Evolutionary conservation across 192 early-diverging fungal genomes (phyloP).

Genomic region (Rhizoclosmatium globosum): DNA sequence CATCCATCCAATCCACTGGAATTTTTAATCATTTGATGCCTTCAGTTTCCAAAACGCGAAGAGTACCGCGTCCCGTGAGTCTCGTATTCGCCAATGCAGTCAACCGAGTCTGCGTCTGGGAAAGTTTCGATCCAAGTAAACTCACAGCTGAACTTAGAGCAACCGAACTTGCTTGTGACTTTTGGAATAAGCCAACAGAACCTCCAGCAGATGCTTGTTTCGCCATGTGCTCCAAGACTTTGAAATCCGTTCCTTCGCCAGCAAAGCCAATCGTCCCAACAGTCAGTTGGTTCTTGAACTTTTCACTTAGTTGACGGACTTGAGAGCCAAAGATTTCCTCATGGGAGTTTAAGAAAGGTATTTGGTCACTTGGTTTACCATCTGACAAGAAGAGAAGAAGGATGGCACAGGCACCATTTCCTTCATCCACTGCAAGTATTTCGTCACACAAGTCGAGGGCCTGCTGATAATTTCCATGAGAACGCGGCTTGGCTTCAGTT

Average conservation of each 20-base stretch:
- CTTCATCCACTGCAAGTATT: not conserved
- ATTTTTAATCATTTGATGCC: not conserved
- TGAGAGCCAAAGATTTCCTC: not conserved
- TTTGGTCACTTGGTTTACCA: not conserved
- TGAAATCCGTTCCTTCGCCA: conserved; percentile 1
- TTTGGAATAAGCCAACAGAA: conserved; percentile 3
- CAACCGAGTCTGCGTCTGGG: not conserved
- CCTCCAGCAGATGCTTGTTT: not conserved
- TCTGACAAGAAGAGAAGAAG: conserved; percentile 1
- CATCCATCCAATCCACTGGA: not conserved
- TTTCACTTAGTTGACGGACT: not conserved
- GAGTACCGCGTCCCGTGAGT: not conserved
- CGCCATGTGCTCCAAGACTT: not conserved
- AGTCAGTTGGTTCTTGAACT: not conserved
- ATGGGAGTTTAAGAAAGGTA: not conserved
- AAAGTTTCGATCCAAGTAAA: not conserved
- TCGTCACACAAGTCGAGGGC: not conserved
- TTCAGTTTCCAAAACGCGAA: not conserved
- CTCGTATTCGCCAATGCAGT: not conserved
- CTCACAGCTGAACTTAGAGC: conserved; percentile 1
- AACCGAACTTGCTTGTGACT: conserved; percentile 1
- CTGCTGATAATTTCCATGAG: not conserved
- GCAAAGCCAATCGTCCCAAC: conserved; percentile 5
- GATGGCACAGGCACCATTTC: not conserved
- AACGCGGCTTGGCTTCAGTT: not conserved